These are phyloP conservation scores for Sporothrix variecibatus DNA, from an alignment of 2,329 filamentous ascomycete species.

Conservation along the genomic window DNA sequence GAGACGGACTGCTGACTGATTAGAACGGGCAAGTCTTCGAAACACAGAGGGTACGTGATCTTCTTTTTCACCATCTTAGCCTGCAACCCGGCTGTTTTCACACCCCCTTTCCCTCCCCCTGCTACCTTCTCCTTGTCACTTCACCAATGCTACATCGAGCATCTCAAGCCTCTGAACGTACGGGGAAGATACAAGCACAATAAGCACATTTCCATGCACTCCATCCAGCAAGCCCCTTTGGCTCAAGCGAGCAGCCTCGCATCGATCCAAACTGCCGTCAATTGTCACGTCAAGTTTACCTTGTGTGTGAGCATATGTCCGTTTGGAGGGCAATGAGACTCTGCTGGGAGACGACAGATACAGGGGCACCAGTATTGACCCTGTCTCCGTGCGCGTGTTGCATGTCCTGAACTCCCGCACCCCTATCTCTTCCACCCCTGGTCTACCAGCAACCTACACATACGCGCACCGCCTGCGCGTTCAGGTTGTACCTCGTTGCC, in stretches of 20 bases:
- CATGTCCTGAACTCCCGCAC: constrained; percentile 25
- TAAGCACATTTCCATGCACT: background rate
- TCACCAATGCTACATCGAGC: constrained; percentile 26
- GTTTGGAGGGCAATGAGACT: background rate
- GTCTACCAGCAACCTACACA: background rate
- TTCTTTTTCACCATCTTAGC: constrained; percentile 37
- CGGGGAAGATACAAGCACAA: background rate
- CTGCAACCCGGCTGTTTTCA: constrained; percentile 39
- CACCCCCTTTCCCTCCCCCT: constrained; percentile 34
- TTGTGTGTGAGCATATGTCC: too few relatives aligned
- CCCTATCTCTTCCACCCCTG: constrained; percentile 17
- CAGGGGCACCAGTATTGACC: background rate
- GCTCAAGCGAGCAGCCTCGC: background rate
- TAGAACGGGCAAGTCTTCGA: constrained; percentile 40
- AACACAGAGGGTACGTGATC: constrained; percentile 49
- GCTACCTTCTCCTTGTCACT: constrained; percentile 28
- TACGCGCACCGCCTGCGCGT: background rate
- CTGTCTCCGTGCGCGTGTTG: constrained; percentile 26
- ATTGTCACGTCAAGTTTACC: background rate
- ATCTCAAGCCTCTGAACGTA: constrained; percentile 7
- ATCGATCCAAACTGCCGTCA: background rate
- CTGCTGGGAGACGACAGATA: background rate
- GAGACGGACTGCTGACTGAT: constrained; percentile 5
- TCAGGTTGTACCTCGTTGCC: background rate
- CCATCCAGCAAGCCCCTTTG: background rate